These are phyloP conservation scores for Orbilia brochopaga DNA, from an alignment of 2,329 filamentous ascomycete species.

Conservation along the genomic window DNA sequence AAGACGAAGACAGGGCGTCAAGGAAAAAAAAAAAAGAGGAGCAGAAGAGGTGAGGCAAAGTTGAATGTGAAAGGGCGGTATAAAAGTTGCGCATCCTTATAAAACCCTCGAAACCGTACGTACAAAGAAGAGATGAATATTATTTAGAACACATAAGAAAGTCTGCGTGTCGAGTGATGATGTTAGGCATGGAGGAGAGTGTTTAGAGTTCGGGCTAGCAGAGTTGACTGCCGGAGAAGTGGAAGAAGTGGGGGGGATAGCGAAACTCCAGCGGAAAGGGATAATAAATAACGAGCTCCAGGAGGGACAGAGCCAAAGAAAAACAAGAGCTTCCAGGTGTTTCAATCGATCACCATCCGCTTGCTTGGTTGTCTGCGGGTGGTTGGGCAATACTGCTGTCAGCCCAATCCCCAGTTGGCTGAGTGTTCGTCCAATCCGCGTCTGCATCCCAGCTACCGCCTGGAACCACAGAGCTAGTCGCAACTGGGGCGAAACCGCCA, in stretches of 20 bases:
- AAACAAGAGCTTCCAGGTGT: background rate
- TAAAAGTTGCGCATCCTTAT: constrained; percentile 22
- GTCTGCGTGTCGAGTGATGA: background rate
- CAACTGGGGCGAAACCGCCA: constrained; percentile 69
- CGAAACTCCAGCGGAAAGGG: background rate
- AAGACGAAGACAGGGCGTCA: background rate
- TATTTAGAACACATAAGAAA: constrained; percentile 11
- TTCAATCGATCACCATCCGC: constrained; percentile 47
- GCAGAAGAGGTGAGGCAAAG: constrained; percentile 9
- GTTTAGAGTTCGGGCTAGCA: background rate
- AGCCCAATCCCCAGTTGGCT: constrained; percentile 63
- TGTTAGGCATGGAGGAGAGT: background rate
- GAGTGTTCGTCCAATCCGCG: constrained; percentile 69
- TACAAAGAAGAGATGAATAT: constrained; percentile 31
- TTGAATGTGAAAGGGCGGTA: constrained; percentile 11
- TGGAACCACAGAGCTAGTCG: constrained; percentile 64
- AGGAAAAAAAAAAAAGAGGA: constrained; percentile 8
- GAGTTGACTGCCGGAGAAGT: constrained; percentile 2
- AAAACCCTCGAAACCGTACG: constrained; percentile 29
- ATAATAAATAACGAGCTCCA: constrained; percentile 6
- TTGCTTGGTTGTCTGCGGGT: constrained; percentile 56
- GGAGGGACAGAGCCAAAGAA: constrained; percentile 1
- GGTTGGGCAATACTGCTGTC: constrained; percentile 60
- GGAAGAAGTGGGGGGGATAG: background rate
- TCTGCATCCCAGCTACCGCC: constrained; percentile 71